Conservation (phyloP, 2,329 filamentous ascomycete species). For the Claviceps maximensis region DNA sequence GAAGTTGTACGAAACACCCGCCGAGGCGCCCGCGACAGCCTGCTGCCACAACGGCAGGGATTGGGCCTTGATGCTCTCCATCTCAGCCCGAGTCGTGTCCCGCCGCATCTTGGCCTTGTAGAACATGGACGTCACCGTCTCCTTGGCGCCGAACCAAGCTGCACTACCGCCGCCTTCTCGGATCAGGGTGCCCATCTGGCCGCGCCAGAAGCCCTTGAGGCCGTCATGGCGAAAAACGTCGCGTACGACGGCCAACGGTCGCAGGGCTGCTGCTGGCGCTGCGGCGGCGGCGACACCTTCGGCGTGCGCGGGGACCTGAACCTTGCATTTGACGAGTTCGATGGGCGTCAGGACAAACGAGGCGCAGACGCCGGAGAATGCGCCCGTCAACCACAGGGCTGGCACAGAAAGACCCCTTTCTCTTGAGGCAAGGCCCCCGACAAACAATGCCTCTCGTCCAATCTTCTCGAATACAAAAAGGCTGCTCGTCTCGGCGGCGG, state of each 20-base stretch:
- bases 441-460: conserved; percentile 52
- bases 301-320: conserved; percentile 57
- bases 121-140: conserved; percentile 62
- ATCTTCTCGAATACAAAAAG: conserved; percentile 85
- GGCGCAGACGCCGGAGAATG: conserved; percentile 76
- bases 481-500: conserved; percentile 82
- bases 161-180: conserved; percentile 87
- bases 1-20: conserved; percentile 93
- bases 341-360: conserved; percentile 87
- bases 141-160: conserved; percentile 90
- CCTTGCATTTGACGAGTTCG: conserved; percentile 96
- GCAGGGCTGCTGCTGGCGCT: conserved; percentile 34
- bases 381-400: conserved; percentile 67
- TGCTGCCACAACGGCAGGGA: conserved; percentile 74
- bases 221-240: conserved; percentile 76
- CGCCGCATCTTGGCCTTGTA: conserved; percentile 39
- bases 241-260: conserved; percentile 57
- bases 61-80: conserved; percentile 28
- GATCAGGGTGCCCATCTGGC: conserved; percentile 84
- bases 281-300: conserved; percentile 23
- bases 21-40: conserved; percentile 72
- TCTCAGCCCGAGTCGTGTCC: conserved; percentile 26
- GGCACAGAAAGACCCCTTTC: conserved; percentile 56
- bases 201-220: conserved; percentile 81
- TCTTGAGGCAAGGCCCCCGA: conserved; percentile 31